These are phyloP conservation scores for Paulownia fortunei DNA, from an alignment of 257 asterid species.

Conservation along the genomic window DNA sequence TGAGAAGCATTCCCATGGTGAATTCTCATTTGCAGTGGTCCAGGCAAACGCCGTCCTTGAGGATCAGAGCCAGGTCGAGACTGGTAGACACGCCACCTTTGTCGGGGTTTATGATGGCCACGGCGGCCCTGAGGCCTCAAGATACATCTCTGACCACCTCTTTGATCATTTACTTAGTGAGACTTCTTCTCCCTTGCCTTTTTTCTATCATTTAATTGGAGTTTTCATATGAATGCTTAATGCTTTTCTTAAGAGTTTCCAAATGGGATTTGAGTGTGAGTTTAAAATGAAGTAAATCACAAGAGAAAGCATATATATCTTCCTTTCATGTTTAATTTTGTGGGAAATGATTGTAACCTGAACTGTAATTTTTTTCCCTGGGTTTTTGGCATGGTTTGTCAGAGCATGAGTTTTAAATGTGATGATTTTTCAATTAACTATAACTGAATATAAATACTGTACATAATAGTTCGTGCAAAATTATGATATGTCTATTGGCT, in stretches of 20 bases:
- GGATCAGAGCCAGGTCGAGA: conserved; percentile 81
- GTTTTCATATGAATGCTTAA: neutral
- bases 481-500: neutral
- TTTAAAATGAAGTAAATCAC: neutral
- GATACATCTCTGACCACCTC: conserved; percentile 61
- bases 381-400: no score
- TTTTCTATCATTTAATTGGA: neutral
- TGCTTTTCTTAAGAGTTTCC: neutral
- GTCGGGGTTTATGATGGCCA: conserved; percentile 91
- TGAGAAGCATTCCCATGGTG: conserved; percentile 70
- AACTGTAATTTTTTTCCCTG: neutral
- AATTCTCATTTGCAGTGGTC: conserved; percentile 70
- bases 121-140: conserved; percentile 73
- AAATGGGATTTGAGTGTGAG: neutral
- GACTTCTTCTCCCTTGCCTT: conserved; percentile 12
- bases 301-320: neutral
- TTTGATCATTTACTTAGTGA: conserved; percentile 58
- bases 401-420: no score
- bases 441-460: no score
- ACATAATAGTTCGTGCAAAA: no score
- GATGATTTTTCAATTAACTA: no score
- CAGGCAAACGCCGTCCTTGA: conserved; percentile 67
- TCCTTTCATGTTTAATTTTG: neutral
- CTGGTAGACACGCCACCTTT: conserved; percentile 62
- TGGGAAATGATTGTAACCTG: neutral